Evolutionary conservation across 2,329 filamentous ascomycete genomes (phyloP), one percentile per base, ranked within the genome.

Genomic region (Neurospora sp.): DNA sequence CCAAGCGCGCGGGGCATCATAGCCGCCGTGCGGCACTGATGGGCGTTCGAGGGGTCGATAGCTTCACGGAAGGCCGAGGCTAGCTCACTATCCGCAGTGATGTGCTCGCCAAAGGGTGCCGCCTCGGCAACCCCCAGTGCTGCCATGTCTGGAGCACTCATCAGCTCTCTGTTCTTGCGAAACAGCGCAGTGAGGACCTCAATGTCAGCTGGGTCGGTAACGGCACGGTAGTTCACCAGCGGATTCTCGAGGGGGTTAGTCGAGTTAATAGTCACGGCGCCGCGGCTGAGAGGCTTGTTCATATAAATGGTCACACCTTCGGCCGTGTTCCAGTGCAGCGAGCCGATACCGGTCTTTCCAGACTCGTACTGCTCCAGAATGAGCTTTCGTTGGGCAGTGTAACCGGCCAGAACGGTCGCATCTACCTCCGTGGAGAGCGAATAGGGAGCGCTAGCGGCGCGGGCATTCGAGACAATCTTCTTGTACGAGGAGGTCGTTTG

Each of bases 201-300:
- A 12, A 80, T 68, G 68, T 82, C 81, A 19, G 79, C 74, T 1
- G 81, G 81, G 69, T 83, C 79, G 11, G 78, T 78, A 8, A 76
- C 77, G 8, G 77, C 79, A 68, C 78, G 78, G 72, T 79, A 79
- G 74, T 83, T 79, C 65, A 82, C 76, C 6, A 78, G 69, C 0
- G 80, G 80, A 36, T 75, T 74, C 3, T 72, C 75, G 15, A 79
- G 74, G 8, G 80, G 78, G 72, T 81, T 75, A 1, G 75, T 77
- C 5, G 76, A 76, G 70, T 78, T 77, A 41, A 82, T 80, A 43
- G 76, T 78, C 67, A 82, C 77, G 19, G 76, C 77, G 65, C 81
- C 81, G 19, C 81, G 77, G 46, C 78, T 80, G 52, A 82, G 76
- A 3, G 81, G 80, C 71, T 82, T 79, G 67, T 79, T 75, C 41